Evolutionary conservation across 208 protist genomes (phyloP).

Genomic region (Trypanosoma mega): DNA sequence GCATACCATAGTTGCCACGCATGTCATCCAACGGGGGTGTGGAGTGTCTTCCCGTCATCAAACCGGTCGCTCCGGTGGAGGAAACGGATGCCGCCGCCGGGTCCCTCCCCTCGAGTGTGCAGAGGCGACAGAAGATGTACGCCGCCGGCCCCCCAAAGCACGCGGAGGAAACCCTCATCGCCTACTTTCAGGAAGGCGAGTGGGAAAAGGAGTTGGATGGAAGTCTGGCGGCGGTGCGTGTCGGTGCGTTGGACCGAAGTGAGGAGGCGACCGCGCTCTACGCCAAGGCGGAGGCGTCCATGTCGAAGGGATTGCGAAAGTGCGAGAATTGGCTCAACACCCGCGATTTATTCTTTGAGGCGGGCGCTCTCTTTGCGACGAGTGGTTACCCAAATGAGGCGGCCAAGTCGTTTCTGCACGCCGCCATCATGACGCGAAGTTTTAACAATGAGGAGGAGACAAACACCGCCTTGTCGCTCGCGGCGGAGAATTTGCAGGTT

Average conservation of each 20-base stretch:
- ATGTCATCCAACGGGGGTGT: too few relatives aligned
- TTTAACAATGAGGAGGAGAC: constrained; percentile 66
- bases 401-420: constrained; percentile 57
- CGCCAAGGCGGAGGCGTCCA: constrained; percentile 35
- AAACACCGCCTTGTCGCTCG: constrained; percentile 35
- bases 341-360: constrained; percentile 66
- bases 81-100: too few relatives aligned
- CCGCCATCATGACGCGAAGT: constrained; percentile 66
- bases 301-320: constrained; percentile 51
- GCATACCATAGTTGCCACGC: too few relatives aligned
- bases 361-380: constrained; percentile 58
- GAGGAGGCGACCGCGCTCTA: constrained; percentile 34
- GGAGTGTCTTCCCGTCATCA: too few relatives aligned
- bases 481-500: constrained; percentile 55
- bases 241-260: background rate
- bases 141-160: background rate
- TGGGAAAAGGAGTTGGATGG: constrained; percentile 12
- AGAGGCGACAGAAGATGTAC: too few relatives aligned
- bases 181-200: constrained; percentile 6
- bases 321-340: constrained; percentile 63
- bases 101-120: too few relatives aligned
- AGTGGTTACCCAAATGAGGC: constrained; percentile 40
- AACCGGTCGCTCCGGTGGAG: too few relatives aligned
- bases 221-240: too few relatives aligned
- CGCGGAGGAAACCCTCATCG: background rate